Evolutionary conservation across 2,329 filamentous ascomycete species (phyloP).

Genomic region (Colletotrichum siamense): DNA sequence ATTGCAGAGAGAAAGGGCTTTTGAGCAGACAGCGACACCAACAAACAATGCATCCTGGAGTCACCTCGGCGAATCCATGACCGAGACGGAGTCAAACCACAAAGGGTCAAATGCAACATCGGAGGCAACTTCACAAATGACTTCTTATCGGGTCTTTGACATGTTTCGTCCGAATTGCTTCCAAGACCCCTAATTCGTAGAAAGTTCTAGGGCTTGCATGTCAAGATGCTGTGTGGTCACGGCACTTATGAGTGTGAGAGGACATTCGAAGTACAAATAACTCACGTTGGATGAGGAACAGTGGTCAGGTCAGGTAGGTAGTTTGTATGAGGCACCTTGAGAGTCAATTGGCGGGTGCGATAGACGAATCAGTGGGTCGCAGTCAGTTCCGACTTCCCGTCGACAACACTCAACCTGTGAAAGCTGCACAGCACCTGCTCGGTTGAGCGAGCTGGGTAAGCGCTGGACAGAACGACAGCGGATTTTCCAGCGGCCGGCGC

Average conservation of each 20-base stretch:
- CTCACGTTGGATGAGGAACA: neutral
- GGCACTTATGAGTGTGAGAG: neutral
- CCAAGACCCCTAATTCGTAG: neutral
- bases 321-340: neutral
- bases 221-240: neutral
- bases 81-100: neutral
- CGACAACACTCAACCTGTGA: neutral
- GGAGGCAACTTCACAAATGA: neutral
- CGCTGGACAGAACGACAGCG: neutral
- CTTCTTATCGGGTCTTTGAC: neutral
- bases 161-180: neutral
- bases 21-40: neutral
- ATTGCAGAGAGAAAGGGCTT: neutral
- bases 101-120: neutral
- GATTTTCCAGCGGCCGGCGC: constrained; percentile 11
- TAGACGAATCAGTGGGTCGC: neutral
- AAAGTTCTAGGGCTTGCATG: neutral
- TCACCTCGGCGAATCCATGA: neutral
- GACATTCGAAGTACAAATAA: neutral
- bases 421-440: neutral
- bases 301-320: neutral
- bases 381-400: neutral
- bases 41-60: neutral
- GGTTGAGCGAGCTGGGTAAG: neutral
- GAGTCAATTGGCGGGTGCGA: neutral